Conservation (phyloP, 2,329 filamentous ascomycete genomes). For the Harringtonia aguacate region DNA sequence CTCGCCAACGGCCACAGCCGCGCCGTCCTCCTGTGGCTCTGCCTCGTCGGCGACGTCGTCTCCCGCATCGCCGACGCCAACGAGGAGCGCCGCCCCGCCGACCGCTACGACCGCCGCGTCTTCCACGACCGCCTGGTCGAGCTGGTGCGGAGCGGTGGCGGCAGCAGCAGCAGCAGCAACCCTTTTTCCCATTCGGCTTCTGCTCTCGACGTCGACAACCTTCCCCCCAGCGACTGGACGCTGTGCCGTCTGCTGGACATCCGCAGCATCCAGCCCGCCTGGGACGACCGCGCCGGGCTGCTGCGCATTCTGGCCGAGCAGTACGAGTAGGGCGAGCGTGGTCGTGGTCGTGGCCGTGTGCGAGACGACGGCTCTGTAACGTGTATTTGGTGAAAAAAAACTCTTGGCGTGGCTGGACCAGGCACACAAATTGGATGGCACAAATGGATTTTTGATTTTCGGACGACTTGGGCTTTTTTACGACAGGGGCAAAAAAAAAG, state of each 20-base stretch:
- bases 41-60: conserved; percentile 17
- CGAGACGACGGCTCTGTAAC: too few relatives aligned
- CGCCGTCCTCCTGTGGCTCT: conserved; percentile 18
- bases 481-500: too few relatives aligned
- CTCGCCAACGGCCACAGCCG: conserved; percentile 4
- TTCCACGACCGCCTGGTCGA: conserved; percentile 16
- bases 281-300: conserved; percentile 6
- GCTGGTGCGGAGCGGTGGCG: conserved; percentile 5
- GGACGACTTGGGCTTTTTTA: too few relatives aligned
- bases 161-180: too few relatives aligned
- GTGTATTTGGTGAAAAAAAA: too few relatives aligned
- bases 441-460: too few relatives aligned
- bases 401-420: too few relatives aligned
- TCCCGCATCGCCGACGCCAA: conserved; percentile 16
- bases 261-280: conserved; percentile 9
- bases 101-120: conserved; percentile 15
- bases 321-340: not conserved
- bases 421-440: too few relatives aligned
- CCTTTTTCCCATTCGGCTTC: not conserved
- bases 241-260: conserved; percentile 14
- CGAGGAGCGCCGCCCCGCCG: conserved; percentile 12
- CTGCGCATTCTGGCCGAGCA: conserved; percentile 6
- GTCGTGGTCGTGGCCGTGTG: too few relatives aligned
- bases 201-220: conserved; percentile 5
- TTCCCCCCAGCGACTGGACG: conserved; percentile 13